phyloP scores from a whole-genome alignment of 768 basidiomycete genomes.

The Roridomyces roridus region DNA sequence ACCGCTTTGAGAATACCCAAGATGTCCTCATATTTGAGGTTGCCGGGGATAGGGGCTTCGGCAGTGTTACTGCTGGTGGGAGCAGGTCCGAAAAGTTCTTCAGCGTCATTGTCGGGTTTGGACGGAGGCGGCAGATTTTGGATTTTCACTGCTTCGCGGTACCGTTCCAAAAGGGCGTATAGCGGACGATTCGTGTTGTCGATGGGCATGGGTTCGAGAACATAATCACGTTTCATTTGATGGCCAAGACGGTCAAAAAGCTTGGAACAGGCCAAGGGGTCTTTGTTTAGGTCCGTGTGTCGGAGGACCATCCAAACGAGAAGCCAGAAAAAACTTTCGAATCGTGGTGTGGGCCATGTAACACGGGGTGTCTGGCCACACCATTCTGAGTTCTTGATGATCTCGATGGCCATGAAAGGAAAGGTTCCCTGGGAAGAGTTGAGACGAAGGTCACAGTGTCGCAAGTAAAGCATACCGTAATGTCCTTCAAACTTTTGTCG shows the following conservation, averaged over 20 bases:
- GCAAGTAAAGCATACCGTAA: slow-evolving; percentile 4
- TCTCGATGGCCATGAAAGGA: slow-evolving; percentile 9
- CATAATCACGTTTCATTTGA: too few species aligned
- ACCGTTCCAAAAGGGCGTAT: too few species aligned
- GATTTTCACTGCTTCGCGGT: too few species aligned
- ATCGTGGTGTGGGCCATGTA: neutral
- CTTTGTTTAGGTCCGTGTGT: neutral
- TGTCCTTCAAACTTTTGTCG: neutral
- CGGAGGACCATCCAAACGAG: slow-evolving; percentile 12
- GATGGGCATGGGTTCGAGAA: too few species aligned
- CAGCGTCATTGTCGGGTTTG: too few species aligned
- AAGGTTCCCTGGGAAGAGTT: slow-evolving; percentile 5
- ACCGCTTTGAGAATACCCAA: too few species aligned
- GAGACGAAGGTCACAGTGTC: neutral
- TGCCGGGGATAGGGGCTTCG: too few species aligned
- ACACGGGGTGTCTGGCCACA: neutral
- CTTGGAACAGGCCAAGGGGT: neutral
- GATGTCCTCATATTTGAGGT: too few species aligned
- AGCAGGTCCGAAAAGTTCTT: too few species aligned
- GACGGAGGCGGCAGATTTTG: too few species aligned
- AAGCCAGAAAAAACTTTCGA: slow-evolving; percentile 13
- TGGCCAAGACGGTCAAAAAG: neutral
- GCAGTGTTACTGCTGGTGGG: too few species aligned
- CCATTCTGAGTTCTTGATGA: neutral
- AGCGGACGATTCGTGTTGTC: too few species aligned